Base-by-base conservation (phyloP, 768 basidiomycete genomes). In the Lyophyllum decastes region DNA sequence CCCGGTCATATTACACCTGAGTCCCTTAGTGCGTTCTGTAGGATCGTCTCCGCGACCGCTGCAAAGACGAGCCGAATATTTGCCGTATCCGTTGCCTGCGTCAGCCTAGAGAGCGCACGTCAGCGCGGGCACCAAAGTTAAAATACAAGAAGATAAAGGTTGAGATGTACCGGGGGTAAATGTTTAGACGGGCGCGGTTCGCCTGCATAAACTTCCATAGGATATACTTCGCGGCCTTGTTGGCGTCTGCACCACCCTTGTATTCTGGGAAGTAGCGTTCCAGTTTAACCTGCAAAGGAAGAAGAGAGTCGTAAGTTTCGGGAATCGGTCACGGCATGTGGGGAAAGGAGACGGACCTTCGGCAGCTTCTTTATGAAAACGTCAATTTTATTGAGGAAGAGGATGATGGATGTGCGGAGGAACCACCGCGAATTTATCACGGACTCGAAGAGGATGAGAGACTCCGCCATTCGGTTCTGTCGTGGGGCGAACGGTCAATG, bases 181-280 rank as follows among this genome's bases (percentile, higher is more conserved):
- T 90, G 56, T 88, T 92, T 62, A 95, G 72, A 51, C 87, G 72
- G 52, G 90, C 91, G 19, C 90, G 75, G 63, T 95, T 95, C 57
- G 90, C 89, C 72, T 95, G 92, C 81, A 94, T 94, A 92, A 95
- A 65, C 94, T 94, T 0, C 95, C 94, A 97, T 22, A 97, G 77
- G 52, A 97, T 95, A 62, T 93, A 95, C 65, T 94, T 94, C 0
- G 94, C 92, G 1, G 92, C 94, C 71, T 95, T 95, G 77, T 93
- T 94, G 72, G 94, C 90, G 68, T 95, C 92, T 7, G 87, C 72
- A 8, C 93, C 93, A 41, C 92, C 92, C 0, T 90, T 89, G 72
- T 95, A 95, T 67, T 95, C 93, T 5, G 92, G 86, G 71, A 94
- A 95, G 70, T 89, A 89, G 40, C 76, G 75, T 60, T 89, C 89